phyloP scores from a whole-genome alignment of 2,329 filamentous ascomycete species.

The Fusarium coicis region DNA sequence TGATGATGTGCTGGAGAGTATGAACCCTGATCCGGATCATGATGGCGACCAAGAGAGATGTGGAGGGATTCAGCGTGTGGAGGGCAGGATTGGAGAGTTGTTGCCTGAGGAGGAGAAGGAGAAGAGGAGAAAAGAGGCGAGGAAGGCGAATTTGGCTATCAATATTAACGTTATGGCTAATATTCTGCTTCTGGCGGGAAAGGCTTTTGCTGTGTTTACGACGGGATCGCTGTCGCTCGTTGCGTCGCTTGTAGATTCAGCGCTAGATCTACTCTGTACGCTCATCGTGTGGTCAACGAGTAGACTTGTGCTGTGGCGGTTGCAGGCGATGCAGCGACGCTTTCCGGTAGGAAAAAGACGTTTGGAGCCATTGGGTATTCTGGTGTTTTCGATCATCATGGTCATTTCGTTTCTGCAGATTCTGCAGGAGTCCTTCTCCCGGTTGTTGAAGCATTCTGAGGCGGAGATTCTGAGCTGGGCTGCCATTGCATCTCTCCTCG shows the following conservation, averaged over 20 bases:
- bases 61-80: slow-evolving; percentile 46
- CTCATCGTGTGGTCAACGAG: slow-evolving; percentile 84
- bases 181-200: slow-evolving; percentile 75
- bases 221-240: slow-evolving; percentile 82
- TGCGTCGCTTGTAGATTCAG: slow-evolving; percentile 79
- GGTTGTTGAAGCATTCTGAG: slow-evolving; percentile 68
- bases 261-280: slow-evolving; percentile 80
- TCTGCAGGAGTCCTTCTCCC: slow-evolving; percentile 72
- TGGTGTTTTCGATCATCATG: slow-evolving; percentile 86
- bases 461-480: slow-evolving; percentile 46
- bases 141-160: slow-evolving; percentile 68
- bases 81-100: slow-evolving; percentile 47
- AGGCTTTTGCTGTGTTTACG: slow-evolving; percentile 80
- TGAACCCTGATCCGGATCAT: slow-evolving; percentile 50
- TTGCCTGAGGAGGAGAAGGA: slow-evolving; percentile 47
- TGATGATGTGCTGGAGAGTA: slow-evolving; percentile 49
- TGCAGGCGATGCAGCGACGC: slow-evolving; percentile 62
- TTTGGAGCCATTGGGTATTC: slow-evolving; percentile 79
- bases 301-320: slow-evolving; percentile 71
- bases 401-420: slow-evolving; percentile 84
- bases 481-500: slow-evolving; percentile 64
- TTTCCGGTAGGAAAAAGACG: slow-evolving; percentile 78
- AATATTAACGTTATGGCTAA: slow-evolving; percentile 85
- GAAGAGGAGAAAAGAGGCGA: slow-evolving; percentile 39
- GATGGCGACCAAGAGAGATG: slow-evolving; percentile 47